Evolutionary conservation across 177 flowering plant species (phyloP), one percentile per base, ranked within the genome.

Genomic region (Vitis hybrid): DNA sequence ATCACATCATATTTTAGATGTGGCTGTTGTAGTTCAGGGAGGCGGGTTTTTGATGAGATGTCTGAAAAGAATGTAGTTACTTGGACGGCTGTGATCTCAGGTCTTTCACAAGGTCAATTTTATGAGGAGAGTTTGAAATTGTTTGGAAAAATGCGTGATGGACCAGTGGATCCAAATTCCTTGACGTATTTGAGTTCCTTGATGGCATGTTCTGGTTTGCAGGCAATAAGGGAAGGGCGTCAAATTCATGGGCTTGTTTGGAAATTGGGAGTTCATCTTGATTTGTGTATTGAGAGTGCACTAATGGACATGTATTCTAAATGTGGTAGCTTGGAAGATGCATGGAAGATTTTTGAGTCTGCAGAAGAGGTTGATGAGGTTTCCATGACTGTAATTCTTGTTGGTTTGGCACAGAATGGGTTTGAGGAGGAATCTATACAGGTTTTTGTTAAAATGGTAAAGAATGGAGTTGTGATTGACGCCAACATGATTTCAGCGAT

Each of bases 271-370:
- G n/a, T 84, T 73, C 80, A 84, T 3, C 81, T 85, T 3, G 94
- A 90, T 75, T 73, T 88, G 51, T 81, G 85, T 73, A 69, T 93
- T 64, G 98, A 86, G 78, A 93, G 98, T 81, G 88, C 97, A 57
- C 70, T 92, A 14, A 94, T 94, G 98, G 97, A 94, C 71, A 82
- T 93, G 91, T 93, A 94, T 67, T 85, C 89, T 4, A 94, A 93
- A 78, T 93, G 97, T 77, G 79, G 87, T 60, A 72, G 75, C 56
- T 45, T 94, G 76, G 90, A 80, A 72, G 92, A 86, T 70, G 89
- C 92, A 0, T 84, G 80, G 83, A 65, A 58, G 72, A 81, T 94
- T 50, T 93, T 91, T 66, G 85, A 89, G 74, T 80, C 81, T 18
- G 90, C 91, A 2, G 77, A 81, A 71, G 81, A 80, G 18, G 71